Percentiles rank a stretch among this genome's conserved stretches.
phyloP scores from a whole-genome alignment of 768 basidiomycete genomes.

The Glaciozyma martinii region DNA sequence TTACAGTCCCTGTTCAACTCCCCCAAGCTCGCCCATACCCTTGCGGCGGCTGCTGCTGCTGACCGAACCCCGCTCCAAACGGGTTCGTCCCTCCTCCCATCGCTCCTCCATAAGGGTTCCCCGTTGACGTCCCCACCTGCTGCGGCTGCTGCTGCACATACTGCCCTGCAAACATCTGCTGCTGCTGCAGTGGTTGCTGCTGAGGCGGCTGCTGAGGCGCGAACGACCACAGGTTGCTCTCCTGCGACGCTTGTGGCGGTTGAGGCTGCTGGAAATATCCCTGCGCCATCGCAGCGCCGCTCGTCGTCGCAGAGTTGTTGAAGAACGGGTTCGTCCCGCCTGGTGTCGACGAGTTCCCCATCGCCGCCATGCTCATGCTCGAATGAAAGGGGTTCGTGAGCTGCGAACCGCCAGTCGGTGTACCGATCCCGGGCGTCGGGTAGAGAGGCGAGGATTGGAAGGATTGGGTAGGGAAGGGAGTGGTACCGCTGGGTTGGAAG shows the following conservation, averaged over 20 bases:
- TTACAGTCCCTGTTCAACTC: too few species aligned
- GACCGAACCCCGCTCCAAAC: background rate
- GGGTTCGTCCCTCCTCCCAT: background rate
- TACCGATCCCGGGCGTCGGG: background rate
- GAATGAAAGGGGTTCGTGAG: background rate
- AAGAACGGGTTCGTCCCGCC: background rate
- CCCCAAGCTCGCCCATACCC: background rate
- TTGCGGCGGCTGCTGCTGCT: background rate
- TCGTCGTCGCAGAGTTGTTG: background rate
- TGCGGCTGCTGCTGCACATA: background rate
- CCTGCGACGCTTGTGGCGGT: background rate
- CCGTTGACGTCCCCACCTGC: background rate
- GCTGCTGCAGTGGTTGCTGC: background rate
- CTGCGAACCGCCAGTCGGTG: background rate
- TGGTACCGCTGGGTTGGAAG: slow-evolving; percentile 1
- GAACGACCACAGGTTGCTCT: background rate
- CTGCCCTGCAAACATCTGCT: background rate
- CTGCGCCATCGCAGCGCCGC: background rate
- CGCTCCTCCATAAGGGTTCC: background rate
- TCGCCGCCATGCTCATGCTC: background rate
- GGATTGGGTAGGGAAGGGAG: background rate
- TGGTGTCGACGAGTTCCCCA: background rate
- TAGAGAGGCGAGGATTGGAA: background rate
- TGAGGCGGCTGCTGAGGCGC: background rate
- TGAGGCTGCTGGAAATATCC: background rate